Conservation (phyloP, 768 basidiomycete species). For the Tylopilus subfusipes region DNA sequence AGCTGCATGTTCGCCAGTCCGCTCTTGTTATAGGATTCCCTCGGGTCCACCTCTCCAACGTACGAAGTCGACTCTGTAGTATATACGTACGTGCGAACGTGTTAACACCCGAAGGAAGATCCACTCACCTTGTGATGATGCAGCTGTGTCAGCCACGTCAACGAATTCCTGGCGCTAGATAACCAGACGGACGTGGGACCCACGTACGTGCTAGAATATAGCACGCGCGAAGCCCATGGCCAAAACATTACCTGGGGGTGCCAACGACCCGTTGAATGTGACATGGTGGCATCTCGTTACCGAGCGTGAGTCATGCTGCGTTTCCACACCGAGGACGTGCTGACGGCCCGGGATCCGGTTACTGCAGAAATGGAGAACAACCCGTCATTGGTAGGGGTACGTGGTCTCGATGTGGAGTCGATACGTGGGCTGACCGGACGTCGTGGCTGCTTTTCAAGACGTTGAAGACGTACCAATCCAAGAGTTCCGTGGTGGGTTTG, state of each 20-base stretch:
- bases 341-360: neutral
- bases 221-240: slow-evolving; percentile 63
- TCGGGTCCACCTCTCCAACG: no score
- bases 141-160: slow-evolving; percentile 64
- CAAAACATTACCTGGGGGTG: slow-evolving; percentile 48
- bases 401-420: neutral
- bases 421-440: neutral
- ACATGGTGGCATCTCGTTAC: slow-evolving; percentile 75
- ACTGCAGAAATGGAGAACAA: slow-evolving; percentile 24
- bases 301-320: slow-evolving; percentile 42
- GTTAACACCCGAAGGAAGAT: neutral
- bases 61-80: slow-evolving; percentile 35
- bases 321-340: neutral
- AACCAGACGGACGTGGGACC: slow-evolving; percentile 53
- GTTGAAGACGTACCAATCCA: neutral
- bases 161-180: slow-evolving; percentile 53
- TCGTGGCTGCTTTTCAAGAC: neutral
- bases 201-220: slow-evolving; percentile 57
- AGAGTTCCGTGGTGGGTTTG: neutral
- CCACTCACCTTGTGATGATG: no score
- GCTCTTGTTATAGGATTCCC: no score
- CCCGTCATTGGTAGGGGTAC: slow-evolving; percentile 21
- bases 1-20: no score
- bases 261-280: slow-evolving; percentile 63
- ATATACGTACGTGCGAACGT: slow-evolving; percentile 50